Percentiles rank a stretch among this genome's conserved stretches.
Conservation (phyloP, 768 basidiomycete species). For the Ramaria sp. region DNA sequence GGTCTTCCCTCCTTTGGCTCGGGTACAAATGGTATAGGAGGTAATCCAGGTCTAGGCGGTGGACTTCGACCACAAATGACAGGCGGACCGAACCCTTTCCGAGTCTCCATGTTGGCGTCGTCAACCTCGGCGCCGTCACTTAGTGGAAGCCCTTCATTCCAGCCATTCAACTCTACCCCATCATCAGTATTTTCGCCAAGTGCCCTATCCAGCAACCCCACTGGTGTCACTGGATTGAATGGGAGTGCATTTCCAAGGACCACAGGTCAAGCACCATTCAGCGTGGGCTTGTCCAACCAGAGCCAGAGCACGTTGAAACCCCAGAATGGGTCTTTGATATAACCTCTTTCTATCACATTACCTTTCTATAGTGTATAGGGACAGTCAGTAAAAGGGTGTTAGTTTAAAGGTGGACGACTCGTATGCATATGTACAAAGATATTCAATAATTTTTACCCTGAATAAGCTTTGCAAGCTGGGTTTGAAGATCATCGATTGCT, state of each 20-base stretch:
- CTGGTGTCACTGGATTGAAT: constrained; percentile 8
- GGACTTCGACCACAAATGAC: constrained; percentile 32
- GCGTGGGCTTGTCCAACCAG: background rate
- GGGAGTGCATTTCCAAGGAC: background rate
- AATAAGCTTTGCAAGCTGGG: background rate
- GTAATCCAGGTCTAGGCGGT: constrained; percentile 15
- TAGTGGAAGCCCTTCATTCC: constrained; percentile 9
- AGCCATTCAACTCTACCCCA: constrained; percentile 17
- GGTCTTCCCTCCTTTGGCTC: constrained; percentile 30
- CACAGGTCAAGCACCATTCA: background rate
- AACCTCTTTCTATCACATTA: background rate
- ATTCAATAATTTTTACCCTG: background rate
- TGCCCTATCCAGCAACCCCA: background rate
- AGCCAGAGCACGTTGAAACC: background rate
- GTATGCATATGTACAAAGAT: background rate
- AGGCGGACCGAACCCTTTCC: constrained; percentile 32
- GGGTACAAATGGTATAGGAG: constrained; percentile 28
- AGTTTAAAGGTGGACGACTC: background rate
- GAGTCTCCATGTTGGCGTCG: constrained; percentile 25
- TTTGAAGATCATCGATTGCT: background rate
- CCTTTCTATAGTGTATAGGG: background rate
- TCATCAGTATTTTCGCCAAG: constrained; percentile 14
- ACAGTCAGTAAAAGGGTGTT: background rate
- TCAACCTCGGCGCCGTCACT: constrained; percentile 11
- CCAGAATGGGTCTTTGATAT: constrained; percentile 5